A percentile compares a stretch with the other conserved stretches of the same genome.
These are phyloP conservation scores for Cyberlindnera misumaiensis DNA, from an alignment of 805 yeast genomes.

Conservation along the genomic window DNA sequence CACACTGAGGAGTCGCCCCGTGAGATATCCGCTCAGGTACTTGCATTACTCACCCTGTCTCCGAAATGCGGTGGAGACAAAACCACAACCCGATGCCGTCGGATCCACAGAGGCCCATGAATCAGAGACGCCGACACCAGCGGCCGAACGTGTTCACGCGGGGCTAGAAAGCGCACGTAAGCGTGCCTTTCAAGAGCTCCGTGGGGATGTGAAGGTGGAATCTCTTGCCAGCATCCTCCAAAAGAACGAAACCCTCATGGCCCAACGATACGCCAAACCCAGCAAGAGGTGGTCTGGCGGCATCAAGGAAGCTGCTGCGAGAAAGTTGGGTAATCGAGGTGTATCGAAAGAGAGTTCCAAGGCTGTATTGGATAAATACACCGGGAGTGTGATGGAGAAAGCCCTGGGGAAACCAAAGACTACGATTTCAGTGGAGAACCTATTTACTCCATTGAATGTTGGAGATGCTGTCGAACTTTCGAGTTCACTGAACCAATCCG, in stretches of 20 bases:
- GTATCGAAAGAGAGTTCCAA: neutral
- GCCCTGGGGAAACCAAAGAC: conserved; percentile 3
- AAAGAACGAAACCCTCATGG: conserved; percentile 5
- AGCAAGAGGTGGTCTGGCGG: conserved; percentile 6
- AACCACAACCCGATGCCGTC: too few relatives aligned
- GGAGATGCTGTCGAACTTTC: conserved; percentile 62
- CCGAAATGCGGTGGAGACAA: too few relatives aligned
- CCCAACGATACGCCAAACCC: conserved; percentile 6
- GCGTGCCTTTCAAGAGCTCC: conserved; percentile 12
- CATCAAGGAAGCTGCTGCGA: conserved; percentile 1
- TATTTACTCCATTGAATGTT: conserved; percentile 22
- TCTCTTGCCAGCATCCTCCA: conserved; percentile 5
- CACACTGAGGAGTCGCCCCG: too few relatives aligned
- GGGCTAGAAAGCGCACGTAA: conserved; percentile 7
- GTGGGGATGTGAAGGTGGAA: conserved; percentile 9
- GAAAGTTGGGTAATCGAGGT: neutral
- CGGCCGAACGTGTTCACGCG: neutral
- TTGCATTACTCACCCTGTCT: too few relatives aligned
- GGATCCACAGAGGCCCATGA: too few relatives aligned
- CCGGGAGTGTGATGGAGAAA: conserved; percentile 1
- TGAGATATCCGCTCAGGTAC: too few relatives aligned
- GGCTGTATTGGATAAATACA: neutral
- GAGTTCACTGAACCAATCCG: conserved; percentile 33
- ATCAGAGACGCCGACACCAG: neutral
- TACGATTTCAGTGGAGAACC: conserved; percentile 3